Base-by-base conservation (phyloP, 1,284 basidiomycete species). In the Trametes pubescens region DNA sequence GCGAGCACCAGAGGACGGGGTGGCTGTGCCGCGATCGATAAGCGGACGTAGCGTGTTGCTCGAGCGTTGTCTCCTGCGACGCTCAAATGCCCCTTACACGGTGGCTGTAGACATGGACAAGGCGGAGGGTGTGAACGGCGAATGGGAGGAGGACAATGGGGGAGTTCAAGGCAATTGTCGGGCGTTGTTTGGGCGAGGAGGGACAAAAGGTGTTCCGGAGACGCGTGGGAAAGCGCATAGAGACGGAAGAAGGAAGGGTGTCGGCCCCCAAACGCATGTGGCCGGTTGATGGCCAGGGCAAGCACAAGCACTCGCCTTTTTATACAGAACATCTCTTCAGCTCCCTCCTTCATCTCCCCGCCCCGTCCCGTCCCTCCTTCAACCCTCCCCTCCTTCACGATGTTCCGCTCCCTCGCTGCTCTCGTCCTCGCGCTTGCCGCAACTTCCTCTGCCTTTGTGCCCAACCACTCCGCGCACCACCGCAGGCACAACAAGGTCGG, bases 371-470 rank as follows among this genome's bases (percentile, higher is more conserved):
- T 58, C 64, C 51, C 47, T 58, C 65, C 52, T 51, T 51, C 55
- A 9, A 32, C 54, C 66, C 61, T 62, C 61, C 57, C 53, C 49
- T 62, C 64, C 32, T 57, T 60, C 64, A 16, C 34, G 55, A 69
- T 69, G 67, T 55, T 66, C 59, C 60, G 51, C 38, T 51, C 62
- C n/a, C 65, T 69, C 59, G 22, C 59, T n/a, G 46, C 63, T 24
- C 62, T 69, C 61, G 52, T 66, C 46, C 65, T 69, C 59, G 47
- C 67, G 37, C 62, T 69, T 57, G 65, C 63, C 51, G 61, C 59
- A 34, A 58, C 65, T 43, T 37, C 61, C 51, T 44, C 48, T 40
- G 67, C 67, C 21, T 47, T 62, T 35, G 61, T 56, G n/a, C 57
- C 62, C 34, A 52, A 61, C 53, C 54, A 64, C 48, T 49, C 18